Percentiles rank a stretch among this genome's conserved stretches.
Evolutionary conservation across 192 early-diverging fungal genomes (phyloP).

Genomic region (Coemansia sp.): DNA sequence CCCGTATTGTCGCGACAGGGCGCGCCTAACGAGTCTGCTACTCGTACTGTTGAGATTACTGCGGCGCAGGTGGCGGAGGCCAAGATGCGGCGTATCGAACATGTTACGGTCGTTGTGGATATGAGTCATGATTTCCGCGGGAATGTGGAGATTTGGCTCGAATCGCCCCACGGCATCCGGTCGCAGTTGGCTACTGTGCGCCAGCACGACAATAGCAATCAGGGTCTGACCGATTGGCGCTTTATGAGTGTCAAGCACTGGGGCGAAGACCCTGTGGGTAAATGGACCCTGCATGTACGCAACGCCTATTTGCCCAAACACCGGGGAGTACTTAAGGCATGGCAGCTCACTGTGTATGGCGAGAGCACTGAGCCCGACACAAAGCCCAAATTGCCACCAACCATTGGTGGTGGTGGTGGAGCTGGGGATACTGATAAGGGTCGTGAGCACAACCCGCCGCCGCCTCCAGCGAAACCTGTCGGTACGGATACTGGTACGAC

Average conservation of each 20-base stretch:
- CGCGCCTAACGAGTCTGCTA: slow-evolving; percentile 47
- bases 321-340: slow-evolving; percentile 64
- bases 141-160: slow-evolving; percentile 82
- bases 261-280: slow-evolving; percentile 87
- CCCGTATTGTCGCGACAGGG: slow-evolving; percentile 48
- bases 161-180: slow-evolving; percentile 69
- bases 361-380: slow-evolving; percentile 56
- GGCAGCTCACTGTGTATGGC: slow-evolving; percentile 73
- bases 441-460: neutral
- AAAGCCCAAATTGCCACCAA: neutral
- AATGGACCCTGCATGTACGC: slow-evolving; percentile 76
- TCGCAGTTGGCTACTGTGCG: slow-evolving; percentile 71
- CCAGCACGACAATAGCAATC: slow-evolving; percentile 63
- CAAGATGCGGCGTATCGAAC: slow-evolving; percentile 71
- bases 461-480: neutral
- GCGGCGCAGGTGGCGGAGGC: slow-evolving; percentile 52
- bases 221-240: slow-evolving; percentile 86
- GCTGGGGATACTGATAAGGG: neutral
- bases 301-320: slow-evolving; percentile 62
- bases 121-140: slow-evolving; percentile 83
- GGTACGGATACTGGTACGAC: neutral
- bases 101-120: slow-evolving; percentile 83
- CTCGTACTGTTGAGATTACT: slow-evolving; percentile 50
- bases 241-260: slow-evolving; percentile 98
- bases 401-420: neutral